Evolutionary conservation across 805 yeast genomes (phyloP).

Genomic region (Lipomyces sp.): DNA sequence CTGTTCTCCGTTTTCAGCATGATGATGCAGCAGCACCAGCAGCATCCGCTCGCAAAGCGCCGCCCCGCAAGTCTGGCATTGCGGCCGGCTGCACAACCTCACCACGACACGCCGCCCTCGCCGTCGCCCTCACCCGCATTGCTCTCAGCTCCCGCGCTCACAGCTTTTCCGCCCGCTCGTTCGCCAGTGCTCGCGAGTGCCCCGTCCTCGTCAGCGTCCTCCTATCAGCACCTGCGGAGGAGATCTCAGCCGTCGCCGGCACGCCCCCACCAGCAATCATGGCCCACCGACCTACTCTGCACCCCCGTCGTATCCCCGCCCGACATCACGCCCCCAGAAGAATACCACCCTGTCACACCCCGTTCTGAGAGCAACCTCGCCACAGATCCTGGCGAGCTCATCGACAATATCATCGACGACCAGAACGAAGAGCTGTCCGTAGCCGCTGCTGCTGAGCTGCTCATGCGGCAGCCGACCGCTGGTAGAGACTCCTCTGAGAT

Average conservation of each 20-base stretch:
- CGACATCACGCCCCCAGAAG: slow-evolving; percentile 26
- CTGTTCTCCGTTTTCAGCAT: too few species aligned
- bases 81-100: slow-evolving; percentile 4
- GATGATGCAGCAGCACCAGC: too few species aligned
- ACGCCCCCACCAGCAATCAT: neutral
- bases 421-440: slow-evolving; percentile 21
- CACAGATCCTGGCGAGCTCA: slow-evolving; percentile 6
- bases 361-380: neutral
- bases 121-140: slow-evolving; percentile 23
- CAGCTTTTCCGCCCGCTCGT: slow-evolving; percentile 1
- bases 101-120: slow-evolving; percentile 10
- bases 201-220: slow-evolving; percentile 3
- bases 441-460: slow-evolving; percentile 21
- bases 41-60: slow-evolving; percentile 36
- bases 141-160: slow-evolving; percentile 1
- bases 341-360: slow-evolving; percentile 3
- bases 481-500: neutral
- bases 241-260: slow-evolving; percentile 1
- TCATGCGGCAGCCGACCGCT: slow-evolving; percentile 7
- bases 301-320: neutral
- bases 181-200: slow-evolving; percentile 1
- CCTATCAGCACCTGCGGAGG: neutral
- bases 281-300: neutral
- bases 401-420: slow-evolving; percentile 22
- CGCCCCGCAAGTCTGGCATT: slow-evolving; percentile 22